Conservation (phyloP, 176 grass and related monocot species). For the Cenchrus fungigraminus region DNA sequence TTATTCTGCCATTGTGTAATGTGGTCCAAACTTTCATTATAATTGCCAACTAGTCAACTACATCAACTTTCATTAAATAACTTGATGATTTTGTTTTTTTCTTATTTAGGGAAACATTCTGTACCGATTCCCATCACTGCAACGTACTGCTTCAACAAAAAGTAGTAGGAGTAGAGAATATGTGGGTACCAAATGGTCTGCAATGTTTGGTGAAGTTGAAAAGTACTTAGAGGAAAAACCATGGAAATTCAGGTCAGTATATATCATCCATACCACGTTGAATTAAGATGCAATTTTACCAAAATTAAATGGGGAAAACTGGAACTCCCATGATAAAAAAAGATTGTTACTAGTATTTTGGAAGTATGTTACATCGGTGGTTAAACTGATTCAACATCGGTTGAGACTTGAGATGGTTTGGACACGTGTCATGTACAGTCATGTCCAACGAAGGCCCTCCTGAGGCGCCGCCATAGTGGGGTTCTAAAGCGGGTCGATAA, state of each 20-base stretch:
- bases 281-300: slow-evolving; percentile 14
- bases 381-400: too few relatives aligned
- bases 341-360: neutral
- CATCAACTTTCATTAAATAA: neutral
- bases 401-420: too few relatives aligned
- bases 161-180: slow-evolving; percentile 72
- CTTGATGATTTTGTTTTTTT: slow-evolving; percentile 18
- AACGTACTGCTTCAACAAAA: slow-evolving; percentile 79
- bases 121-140: slow-evolving; percentile 90
- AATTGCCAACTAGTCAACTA: slow-evolving; percentile 2
- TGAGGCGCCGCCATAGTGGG: too few relatives aligned
- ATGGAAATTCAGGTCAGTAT: slow-evolving; percentile 88
- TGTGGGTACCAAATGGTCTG: slow-evolving; percentile 81
- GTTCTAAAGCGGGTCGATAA: too few relatives aligned
- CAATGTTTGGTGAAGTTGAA: slow-evolving; percentile 70
- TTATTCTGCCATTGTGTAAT: slow-evolving; percentile 1
- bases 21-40: slow-evolving; percentile 14
- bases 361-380: too few relatives aligned
- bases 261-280: neutral
- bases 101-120: slow-evolving; percentile 85
- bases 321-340: neutral
- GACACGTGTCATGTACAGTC: too few relatives aligned
- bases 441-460: too few relatives aligned
- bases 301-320: neutral
- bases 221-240: slow-evolving; percentile 89